Conservation (phyloP, 345 rosid genomes). For the Hypericum perforatum region DNA sequence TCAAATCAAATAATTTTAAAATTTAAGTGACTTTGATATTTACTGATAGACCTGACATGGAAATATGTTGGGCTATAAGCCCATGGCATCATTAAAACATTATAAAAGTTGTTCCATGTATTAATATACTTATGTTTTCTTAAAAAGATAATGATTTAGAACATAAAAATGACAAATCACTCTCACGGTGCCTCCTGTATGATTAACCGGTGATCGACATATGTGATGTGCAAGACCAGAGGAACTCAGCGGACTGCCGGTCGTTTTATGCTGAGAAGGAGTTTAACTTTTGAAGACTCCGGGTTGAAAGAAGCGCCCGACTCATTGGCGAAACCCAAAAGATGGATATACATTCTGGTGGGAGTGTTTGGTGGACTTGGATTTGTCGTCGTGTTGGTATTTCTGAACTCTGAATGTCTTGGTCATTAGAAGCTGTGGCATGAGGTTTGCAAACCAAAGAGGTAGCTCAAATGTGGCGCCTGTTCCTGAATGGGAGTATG, state of each 20-base stretch:
- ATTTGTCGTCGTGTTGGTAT: constrained; percentile 24
- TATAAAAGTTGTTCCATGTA: too few relatives aligned
- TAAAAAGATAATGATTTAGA: too few relatives aligned
- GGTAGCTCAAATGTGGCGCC: constrained; percentile 45
- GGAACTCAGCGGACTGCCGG: constrained; percentile 15
- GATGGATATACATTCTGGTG: constrained; percentile 20
- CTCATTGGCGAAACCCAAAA: constrained; percentile 6
- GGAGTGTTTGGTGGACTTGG: constrained; percentile 19
- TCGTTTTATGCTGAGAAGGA: constrained; percentile 17
- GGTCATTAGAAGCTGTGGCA: constrained; percentile 24
- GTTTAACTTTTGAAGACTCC: constrained; percentile 9
- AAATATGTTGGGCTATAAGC: too few relatives aligned
- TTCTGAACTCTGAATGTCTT: constrained; percentile 28
- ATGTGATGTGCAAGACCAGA: constrained; percentile 7
- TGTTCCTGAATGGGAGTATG: constrained; percentile 49
- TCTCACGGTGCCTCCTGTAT: too few relatives aligned
- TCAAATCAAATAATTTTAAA: too few relatives aligned
- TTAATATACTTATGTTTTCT: too few relatives aligned
- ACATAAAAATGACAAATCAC: too few relatives aligned
- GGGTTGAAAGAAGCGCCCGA: constrained; percentile 5
- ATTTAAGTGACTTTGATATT: too few relatives aligned
- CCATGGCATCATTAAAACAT: too few relatives aligned
- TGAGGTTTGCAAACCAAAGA: constrained; percentile 25
- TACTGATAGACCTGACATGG: too few relatives aligned
- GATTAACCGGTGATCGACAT: too few relatives aligned